Conservation (phyloP, 352 stramenopile genomes). For the Peronospora destructor region DNA sequence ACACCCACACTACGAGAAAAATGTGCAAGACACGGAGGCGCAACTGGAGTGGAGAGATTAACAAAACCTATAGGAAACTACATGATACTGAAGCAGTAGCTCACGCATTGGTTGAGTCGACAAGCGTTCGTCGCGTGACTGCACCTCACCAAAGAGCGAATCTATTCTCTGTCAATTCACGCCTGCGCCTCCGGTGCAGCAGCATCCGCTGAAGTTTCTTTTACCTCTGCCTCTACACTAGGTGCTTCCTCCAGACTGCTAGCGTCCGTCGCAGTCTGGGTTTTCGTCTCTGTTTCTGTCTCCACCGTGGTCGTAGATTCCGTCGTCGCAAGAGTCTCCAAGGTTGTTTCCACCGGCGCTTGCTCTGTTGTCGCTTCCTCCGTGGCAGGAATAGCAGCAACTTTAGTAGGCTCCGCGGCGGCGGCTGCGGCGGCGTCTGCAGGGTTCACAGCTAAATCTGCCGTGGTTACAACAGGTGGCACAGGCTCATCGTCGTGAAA, state of each 20-base stretch:
- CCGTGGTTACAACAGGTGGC: conserved; percentile 21
- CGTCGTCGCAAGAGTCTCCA: conserved; percentile 7
- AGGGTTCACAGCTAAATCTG: conserved; percentile 13
- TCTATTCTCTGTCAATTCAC: conserved; percentile 44
- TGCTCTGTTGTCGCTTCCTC: conserved; percentile 10
- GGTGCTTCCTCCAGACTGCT: conserved; percentile 22
- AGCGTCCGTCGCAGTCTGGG: conserved; percentile 21
- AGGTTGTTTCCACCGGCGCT: conserved; percentile 10
- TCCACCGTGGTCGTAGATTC: conserved; percentile 14
- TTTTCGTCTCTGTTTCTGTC: conserved; percentile 13
- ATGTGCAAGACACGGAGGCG: conserved; percentile 5
- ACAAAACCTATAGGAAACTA: conserved; percentile 29
- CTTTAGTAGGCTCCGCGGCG: conserved; percentile 8
- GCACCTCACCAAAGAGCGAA: conserved; percentile 30
- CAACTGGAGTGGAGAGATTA: conserved; percentile 3
- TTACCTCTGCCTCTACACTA: conserved; percentile 29
- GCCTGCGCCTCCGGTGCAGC: conserved; percentile 26
- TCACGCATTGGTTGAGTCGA: conserved; percentile 20
- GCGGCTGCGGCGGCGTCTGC: neutral
- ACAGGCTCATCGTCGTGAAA: conserved; percentile 32
- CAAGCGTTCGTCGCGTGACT: conserved; percentile 16
- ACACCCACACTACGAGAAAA: conserved; percentile 2
- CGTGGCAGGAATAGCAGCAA: conserved; percentile 3
- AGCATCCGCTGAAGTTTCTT: conserved; percentile 28
- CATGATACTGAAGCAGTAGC: conserved; percentile 25